Percentiles rank a stretch among this genome's conserved stretches.
Evolutionary conservation across 2,329 filamentous ascomycete species (phyloP).

Genomic region (Cordyceps farinosa): DNA sequence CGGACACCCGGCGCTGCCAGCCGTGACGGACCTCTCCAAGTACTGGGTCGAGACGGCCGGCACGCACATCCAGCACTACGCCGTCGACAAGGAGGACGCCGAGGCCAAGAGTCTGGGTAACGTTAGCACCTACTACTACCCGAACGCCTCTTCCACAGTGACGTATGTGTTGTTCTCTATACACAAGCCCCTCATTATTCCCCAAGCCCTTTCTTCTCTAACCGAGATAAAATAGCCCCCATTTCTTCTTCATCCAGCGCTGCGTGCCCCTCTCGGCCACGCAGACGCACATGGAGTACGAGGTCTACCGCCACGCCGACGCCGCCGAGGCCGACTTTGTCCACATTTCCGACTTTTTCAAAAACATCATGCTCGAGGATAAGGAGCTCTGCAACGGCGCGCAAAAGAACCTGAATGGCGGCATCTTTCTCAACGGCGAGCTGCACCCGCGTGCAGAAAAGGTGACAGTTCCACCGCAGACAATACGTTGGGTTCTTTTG

Average conservation of each 20-base stretch:
- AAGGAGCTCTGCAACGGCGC: constrained; percentile 47
- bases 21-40: constrained; percentile 52
- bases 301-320: constrained; percentile 48
- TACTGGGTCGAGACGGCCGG: constrained; percentile 50
- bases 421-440: constrained; percentile 49
- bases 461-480: neutral
- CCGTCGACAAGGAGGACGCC: constrained; percentile 30
- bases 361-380: constrained; percentile 50
- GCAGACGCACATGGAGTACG: constrained; percentile 44
- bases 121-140: constrained; percentile 38
- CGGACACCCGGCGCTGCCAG: constrained; percentile 54
- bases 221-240: constrained; percentile 27
- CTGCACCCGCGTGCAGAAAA: constrained; percentile 51
- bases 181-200: neutral
- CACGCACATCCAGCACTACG: constrained; percentile 40
- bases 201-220: neutral
- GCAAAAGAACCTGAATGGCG: constrained; percentile 48
- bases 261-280: constrained; percentile 45
- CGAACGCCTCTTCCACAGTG: constrained; percentile 37
- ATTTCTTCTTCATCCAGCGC: constrained; percentile 51
- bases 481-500: too few species aligned
- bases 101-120: constrained; percentile 34
- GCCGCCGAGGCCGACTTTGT: constrained; percentile 45
- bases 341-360: constrained; percentile 46
- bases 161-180: constrained; percentile 31